A percentile compares a stretch with the other conserved stretches of the same genome.
These are phyloP conservation scores for Trametes meyenii DNA, from an alignment of 768 basidiomycete species.

Conservation along the genomic window DNA sequence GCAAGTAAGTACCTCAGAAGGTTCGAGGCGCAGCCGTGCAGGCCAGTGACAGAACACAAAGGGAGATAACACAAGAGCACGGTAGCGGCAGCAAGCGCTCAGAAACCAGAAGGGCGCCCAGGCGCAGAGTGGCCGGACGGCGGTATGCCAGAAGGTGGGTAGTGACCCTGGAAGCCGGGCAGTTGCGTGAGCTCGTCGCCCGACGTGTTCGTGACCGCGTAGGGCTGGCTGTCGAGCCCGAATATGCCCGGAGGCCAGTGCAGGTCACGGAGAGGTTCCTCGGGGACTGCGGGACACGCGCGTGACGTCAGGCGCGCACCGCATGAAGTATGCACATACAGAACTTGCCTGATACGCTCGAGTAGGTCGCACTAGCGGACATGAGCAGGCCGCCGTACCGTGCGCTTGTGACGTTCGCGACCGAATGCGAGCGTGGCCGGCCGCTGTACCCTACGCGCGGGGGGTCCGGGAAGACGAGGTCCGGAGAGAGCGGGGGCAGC, in stretches of 20 bases:
- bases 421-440: slow-evolving; percentile 5
- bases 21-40: neutral
- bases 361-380: slow-evolving; percentile 3
- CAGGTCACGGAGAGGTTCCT: neutral
- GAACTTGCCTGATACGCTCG: slow-evolving; percentile 10
- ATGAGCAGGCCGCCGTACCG: neutral
- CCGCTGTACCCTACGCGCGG: neutral
- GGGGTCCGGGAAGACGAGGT: neutral
- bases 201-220: neutral
- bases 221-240: neutral
- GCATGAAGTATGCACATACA: neutral
- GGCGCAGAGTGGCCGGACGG: neutral
- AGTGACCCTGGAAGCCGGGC: neutral
- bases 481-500: slow-evolving; percentile 6
- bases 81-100: neutral
- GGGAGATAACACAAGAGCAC: neutral
- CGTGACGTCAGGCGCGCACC: slow-evolving; percentile 3
- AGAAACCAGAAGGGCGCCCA: neutral
- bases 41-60: neutral
- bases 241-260: slow-evolving; percentile 4
- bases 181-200: neutral
- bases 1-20: neutral
- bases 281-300: slow-evolving; percentile 6
- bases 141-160: neutral
- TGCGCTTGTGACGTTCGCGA: neutral